phyloP scores from a whole-genome alignment of 257 asterid genomes.

The Ligustrum vulgare region DNA sequence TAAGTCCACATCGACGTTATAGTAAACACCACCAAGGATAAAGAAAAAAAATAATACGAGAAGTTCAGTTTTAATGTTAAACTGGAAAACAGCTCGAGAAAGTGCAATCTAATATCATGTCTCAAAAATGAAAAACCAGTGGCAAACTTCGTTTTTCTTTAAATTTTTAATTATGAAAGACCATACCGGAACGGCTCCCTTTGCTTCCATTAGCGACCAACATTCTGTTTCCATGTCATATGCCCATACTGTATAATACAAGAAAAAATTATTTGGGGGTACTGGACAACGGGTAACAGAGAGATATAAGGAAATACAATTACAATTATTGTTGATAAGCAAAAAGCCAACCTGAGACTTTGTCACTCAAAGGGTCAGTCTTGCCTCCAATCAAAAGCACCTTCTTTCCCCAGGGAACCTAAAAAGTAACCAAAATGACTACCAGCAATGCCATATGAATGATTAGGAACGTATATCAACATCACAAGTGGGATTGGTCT shows the following conservation, averaged over 20 bases:
- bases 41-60: neutral
- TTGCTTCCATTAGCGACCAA: constrained; percentile 90
- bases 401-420: constrained; percentile 98
- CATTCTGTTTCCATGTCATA: constrained; percentile 94
- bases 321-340: constrained; percentile 14
- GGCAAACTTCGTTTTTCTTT: constrained; percentile 5
- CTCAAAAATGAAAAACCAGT: constrained; percentile 1
- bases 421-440: constrained; percentile 22
- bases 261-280: constrained; percentile 20
- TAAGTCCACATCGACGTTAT: neutral
- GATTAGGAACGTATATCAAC: neutral
- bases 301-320: constrained; percentile 15
- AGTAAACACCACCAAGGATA: neutral
- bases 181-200: constrained; percentile 94
- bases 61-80: neutral
- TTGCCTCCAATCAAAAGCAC: constrained; percentile 93
- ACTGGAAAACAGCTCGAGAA: neutral
- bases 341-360: constrained; percentile 66
- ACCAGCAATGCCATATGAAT: constrained; percentile 12
- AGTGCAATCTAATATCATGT: neutral
- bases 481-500: constrained; percentile 3
- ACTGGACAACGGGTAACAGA: constrained; percentile 8
- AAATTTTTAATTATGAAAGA: constrained; percentile 12
- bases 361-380: constrained; percentile 82
- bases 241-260: constrained; percentile 72